Base-by-base conservation (phyloP, 1,139 yeast genomes). In the Candida tetrigidarum region DNA sequence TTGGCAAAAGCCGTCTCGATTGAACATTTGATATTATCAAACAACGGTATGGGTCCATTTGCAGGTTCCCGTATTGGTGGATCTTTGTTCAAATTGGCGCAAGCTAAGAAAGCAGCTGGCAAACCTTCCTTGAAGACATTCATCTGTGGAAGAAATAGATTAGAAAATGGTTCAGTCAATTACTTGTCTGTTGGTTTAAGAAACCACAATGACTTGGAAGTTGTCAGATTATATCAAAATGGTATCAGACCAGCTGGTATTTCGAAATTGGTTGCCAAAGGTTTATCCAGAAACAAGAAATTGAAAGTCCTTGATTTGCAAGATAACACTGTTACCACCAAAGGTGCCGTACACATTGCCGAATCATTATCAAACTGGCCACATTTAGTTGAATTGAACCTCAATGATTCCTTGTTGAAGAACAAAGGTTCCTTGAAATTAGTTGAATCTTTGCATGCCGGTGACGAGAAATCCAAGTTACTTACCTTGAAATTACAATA, bases 41-140 rank as follows among this genome's bases (percentile, higher is more conserved):
- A 93, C 68, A 93, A 95, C 64, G 99, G 99, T 45, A 85, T 93
- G 83, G 99, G 99, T 18, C 99, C 99, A 25, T 87, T 86, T 65
- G 96, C 98, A 0, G 99, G 99, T 56, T 86, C 95, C 44, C 80
- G 96, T 64, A 87, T 93, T 53, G 99, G 97, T 49, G 82, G 82
- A 53, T 89, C 96, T 5, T 78, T 93, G 47, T 89, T 76, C 67
- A 77, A 78, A 57, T 77, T 92, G 55, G 83, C 96, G n/a, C 66
- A 67, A 41, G 83, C 82, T 48, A 88, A 89, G 66, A 66, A 74
- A 51, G 67, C 68, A 23, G 63, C 69, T 30, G 67, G 69, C 28
- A 64, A 67, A 41, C 69, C 72, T 25, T 75, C 81, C 40, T 76
- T 81, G 59, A 84, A 85, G 62, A 89, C 97, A 1, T 92, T 93